Conservation (phyloP, 805 yeast species). For the Middelhovenomyces tepae region DNA sequence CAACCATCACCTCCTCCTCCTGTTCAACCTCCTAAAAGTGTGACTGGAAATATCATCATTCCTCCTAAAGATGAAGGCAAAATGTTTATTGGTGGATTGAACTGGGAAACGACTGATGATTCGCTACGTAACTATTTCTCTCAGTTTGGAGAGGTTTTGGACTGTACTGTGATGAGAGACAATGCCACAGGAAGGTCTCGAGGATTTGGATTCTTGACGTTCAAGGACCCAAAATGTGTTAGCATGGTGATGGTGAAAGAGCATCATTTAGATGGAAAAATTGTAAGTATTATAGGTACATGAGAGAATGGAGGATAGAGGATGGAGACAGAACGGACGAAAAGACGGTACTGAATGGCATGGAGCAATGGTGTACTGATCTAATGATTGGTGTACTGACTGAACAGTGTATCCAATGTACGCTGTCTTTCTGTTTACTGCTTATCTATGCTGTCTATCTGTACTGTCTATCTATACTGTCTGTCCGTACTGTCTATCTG, state of each 20-base stretch:
- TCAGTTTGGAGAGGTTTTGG: constrained; percentile 81
- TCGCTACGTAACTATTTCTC: constrained; percentile 71
- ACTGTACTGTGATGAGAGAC: constrained; percentile 90
- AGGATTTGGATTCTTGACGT: constrained; percentile 92
- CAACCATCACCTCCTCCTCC: too few species aligned
- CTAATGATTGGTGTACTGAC: too few species aligned
- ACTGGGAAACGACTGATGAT: constrained; percentile 96
- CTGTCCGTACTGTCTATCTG: too few species aligned
- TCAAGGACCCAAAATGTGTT: constrained; percentile 71
- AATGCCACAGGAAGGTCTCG: constrained; percentile 77
- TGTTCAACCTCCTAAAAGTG: too few species aligned
- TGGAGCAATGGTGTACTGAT: too few species aligned
- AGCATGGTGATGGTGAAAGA: constrained; percentile 78
- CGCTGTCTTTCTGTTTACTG: constrained; percentile 4
- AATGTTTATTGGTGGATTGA: constrained; percentile 93
- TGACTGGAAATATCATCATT: constrained; percentile 38
- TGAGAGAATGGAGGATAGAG: too few species aligned
- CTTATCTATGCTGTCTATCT: too few species aligned
- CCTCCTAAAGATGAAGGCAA: constrained; percentile 68
- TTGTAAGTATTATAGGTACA: constrained; percentile 31
- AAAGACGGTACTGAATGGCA: too few species aligned
- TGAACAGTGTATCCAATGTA: background rate
- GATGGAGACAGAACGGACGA: too few species aligned
- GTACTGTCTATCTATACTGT: too few species aligned
- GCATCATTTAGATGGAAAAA: constrained; percentile 89